phyloP scores from a whole-genome alignment of 345 rosid genomes.

The Boechera stricta region DNA sequence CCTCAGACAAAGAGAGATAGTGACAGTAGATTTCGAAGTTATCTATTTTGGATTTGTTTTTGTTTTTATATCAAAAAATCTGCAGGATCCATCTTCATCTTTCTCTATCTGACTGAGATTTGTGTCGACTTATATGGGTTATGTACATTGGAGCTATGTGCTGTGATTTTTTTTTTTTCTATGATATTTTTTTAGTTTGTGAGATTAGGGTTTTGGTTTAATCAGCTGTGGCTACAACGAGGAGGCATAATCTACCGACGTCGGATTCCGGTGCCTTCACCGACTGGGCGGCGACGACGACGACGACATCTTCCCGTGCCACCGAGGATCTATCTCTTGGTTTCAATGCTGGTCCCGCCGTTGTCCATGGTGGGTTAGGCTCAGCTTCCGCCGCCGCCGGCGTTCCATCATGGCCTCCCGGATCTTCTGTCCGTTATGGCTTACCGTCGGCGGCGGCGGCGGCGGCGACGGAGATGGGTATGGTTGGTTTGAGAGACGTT shows the following conservation, averaged over 20 bases:
- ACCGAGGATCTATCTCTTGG: constrained; percentile 96
- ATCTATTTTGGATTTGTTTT: constrained; percentile 6
- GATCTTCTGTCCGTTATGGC: constrained; percentile 59
- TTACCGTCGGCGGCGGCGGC: constrained; percentile 50
- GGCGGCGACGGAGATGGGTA: constrained; percentile 72
- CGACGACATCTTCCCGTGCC: constrained; percentile 65
- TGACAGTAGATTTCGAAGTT: constrained; percentile 21
- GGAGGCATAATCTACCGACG: constrained; percentile 68
- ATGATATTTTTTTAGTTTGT: background rate
- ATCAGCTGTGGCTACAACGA: constrained; percentile 88
- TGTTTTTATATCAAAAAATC: background rate
- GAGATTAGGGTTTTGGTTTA: constrained; percentile 50
- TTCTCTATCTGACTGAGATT: constrained; percentile 9
- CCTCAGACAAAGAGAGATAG: constrained; percentile 19
- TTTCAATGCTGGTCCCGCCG: constrained; percentile 81
- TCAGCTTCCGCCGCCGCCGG: constrained; percentile 48
- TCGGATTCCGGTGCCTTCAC: constrained; percentile 94
- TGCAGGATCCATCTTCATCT: constrained; percentile 31
- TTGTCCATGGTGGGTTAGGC: constrained; percentile 45
- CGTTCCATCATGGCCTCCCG: constrained; percentile 59
- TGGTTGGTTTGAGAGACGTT: constrained; percentile 73
- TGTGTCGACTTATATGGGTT: constrained; percentile 13
- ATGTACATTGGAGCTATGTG: constrained; percentile 20
- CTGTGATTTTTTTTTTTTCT: background rate
- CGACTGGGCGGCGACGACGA: constrained; percentile 79